A percentile compares a stretch with the other conserved stretches of the same genome.
phyloP scores from a whole-genome alignment of 2,329 filamentous ascomycete genomes.

The Sporothrix curviconia region DNA sequence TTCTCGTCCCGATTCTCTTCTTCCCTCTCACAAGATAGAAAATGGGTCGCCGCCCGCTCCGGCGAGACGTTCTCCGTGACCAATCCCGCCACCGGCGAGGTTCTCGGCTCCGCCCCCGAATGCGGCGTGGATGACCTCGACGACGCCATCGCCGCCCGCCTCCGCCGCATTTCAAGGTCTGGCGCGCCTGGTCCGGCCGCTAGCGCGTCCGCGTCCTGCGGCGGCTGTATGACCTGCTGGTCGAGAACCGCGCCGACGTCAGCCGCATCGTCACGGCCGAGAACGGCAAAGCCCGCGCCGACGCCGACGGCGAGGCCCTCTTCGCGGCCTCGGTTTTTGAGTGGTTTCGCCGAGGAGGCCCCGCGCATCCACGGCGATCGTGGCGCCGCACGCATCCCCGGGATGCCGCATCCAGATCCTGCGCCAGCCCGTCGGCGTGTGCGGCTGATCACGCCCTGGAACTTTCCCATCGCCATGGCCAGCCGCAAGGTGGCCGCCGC shows the following conservation, averaged over 20 bases:
- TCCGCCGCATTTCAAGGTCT: conserved; percentile 64
- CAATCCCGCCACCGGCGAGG: conserved; percentile 77
- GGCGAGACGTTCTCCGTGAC: conserved; percentile 84
- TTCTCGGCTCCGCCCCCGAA: conserved; percentile 80
- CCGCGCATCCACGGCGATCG: conserved; percentile 67
- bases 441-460: conserved; percentile 84
- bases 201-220: conserved; percentile 67
- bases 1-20: no score
- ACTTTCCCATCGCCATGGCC: conserved; percentile 76
- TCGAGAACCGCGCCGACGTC: conserved; percentile 72
- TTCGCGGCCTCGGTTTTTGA: conserved; percentile 72
- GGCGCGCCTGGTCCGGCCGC: conserved; percentile 65
- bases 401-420: conserved; percentile 73
- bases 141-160: conserved; percentile 77
- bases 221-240: conserved; percentile 75
- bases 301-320: conserved; percentile 63
- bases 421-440: conserved; percentile 80
- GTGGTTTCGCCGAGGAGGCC: conserved; percentile 77
- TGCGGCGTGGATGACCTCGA: conserved; percentile 73
- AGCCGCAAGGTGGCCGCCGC: conserved; percentile 65
- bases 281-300: conserved; percentile 77
- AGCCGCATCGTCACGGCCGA: conserved; percentile 82
- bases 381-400: conserved; percentile 61
- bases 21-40: no score
- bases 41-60: conserved; percentile 81